Conservation (phyloP, 2,329 filamentous ascomycete species). For the Fusarium pilosicola region DNA sequence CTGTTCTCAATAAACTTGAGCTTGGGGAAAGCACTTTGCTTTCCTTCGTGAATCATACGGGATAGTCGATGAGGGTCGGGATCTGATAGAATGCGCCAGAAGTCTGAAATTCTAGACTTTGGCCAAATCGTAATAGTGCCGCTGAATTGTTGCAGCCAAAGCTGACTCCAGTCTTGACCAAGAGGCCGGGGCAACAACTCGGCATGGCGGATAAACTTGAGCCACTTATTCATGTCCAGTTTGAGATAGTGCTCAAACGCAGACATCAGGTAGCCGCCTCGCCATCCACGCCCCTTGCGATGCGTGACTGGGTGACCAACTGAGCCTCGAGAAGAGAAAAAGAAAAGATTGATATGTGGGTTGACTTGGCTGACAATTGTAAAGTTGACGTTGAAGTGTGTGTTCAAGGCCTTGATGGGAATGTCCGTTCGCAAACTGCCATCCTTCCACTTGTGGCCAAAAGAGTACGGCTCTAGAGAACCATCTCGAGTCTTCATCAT, state of each 20-base stretch:
- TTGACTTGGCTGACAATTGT: constrained; percentile 91
- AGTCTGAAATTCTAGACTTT: constrained; percentile 80
- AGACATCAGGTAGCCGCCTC: constrained; percentile 92
- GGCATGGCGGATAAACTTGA: constrained; percentile 91
- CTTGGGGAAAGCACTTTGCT: constrained; percentile 90
- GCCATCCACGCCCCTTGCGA: constrained; percentile 91
- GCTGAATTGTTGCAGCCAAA: constrained; percentile 95
- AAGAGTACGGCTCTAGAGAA: constrained; percentile 86
- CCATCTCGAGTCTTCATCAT: constrained; percentile 87
- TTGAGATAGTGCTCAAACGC: constrained; percentile 96
- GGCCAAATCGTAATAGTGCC: constrained; percentile 98
- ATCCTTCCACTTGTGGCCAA: constrained; percentile 99
- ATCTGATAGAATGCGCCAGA: constrained; percentile 86
- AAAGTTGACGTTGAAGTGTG: constrained; percentile 99
- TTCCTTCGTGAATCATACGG: constrained; percentile 89
- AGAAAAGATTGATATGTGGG: constrained; percentile 98
- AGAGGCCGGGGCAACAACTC: constrained; percentile 90
- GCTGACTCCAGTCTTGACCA: constrained; percentile 95
- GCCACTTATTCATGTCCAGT: constrained; percentile 96
- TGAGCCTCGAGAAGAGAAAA: constrained; percentile 92
- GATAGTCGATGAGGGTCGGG: constrained; percentile 79
- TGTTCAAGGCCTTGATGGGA: constrained; percentile 89
- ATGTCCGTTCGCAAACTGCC: constrained; percentile 95
- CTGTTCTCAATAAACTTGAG: constrained; percentile 91
- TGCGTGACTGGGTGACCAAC: constrained; percentile 95